Evolutionary conservation across 306 rosid species (phyloP), one percentile per base, ranked within the genome.

Genomic region (Prunus persica): DNA sequence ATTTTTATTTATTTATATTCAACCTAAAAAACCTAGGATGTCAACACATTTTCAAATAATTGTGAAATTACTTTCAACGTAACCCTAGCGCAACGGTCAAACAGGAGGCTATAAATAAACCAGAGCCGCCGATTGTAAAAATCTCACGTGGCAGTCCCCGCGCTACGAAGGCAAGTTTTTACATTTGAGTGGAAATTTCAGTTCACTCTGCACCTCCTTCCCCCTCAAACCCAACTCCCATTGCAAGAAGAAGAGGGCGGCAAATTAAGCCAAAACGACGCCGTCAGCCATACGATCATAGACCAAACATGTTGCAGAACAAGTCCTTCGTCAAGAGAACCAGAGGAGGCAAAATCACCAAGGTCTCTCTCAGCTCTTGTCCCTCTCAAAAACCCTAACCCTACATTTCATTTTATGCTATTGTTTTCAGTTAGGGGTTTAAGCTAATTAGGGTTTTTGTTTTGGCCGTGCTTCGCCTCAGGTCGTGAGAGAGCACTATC

Each of bases 401-500:
- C 20, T 24, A 27, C 20, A 12, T 10, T 38, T 38, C 6, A 65
- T 76, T 67, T 67, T 63, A 32, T 13, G 38, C 46, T 24, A 32
- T 52, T 57, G n/a, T 34, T 72, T 34, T 20, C 30, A 4, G 22
- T 57, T 55, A 2, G 8, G 71, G 71, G 25, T 0, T 32, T 14
- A 7, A 3, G 50, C 19, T 16, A 20, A n/a, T 28, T 52, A 11
- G 72, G 79, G 47, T 76, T 65, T 69, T 32, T 50, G 5, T 1
- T 20, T 38, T 65, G 38, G 5, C 56, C 49, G 2, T 66, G 64
- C n/a, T 14, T 77, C 45, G 64, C 58, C 43, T 64, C 87, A 95
- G 97, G 95, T 90, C 73, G 90, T 91, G 38, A 85, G 97, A 83
- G 99, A 96, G 78, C 99, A 92, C 86, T 96, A 96, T 72, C 87